phyloP scores from a whole-genome alignment of 805 yeast genomes.

The Komagataella pastoris region DNA sequence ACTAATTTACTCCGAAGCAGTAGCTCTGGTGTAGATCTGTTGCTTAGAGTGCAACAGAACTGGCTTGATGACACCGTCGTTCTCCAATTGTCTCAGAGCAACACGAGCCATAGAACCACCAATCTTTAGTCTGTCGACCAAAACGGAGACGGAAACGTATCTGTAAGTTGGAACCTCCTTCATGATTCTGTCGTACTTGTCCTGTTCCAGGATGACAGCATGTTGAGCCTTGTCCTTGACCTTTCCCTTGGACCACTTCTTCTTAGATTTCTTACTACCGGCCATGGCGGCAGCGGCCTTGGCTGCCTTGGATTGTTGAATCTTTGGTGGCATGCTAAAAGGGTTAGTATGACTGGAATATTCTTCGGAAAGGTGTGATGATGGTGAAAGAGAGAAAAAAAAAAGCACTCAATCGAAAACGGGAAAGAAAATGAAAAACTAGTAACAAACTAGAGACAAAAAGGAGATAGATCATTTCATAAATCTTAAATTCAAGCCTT shows the following conservation, averaged over 20 bases:
- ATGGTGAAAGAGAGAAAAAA: neutral
- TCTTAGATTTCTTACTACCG: conserved; percentile 99
- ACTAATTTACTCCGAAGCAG: conserved; percentile 40
- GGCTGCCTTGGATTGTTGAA: conserved; percentile 98
- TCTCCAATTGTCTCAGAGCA: conserved; percentile 92
- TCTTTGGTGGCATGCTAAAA: conserved; percentile 90
- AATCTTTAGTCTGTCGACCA: conserved; percentile 97
- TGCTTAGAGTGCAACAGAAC: conserved; percentile 94
- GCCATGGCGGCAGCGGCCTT: conserved; percentile 99
- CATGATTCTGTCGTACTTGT: conserved; percentile 96
- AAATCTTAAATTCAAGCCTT: too few species aligned
- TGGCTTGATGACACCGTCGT: conserved; percentile 88
- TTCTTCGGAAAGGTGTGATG: neutral
- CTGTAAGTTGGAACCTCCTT: conserved; percentile 99
- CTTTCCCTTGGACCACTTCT: conserved; percentile 99
- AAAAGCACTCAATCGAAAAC: neutral
- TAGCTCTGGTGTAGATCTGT: conserved; percentile 85
- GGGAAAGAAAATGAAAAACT: neutral
- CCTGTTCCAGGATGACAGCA: conserved; percentile 94
- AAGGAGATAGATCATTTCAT: neutral
- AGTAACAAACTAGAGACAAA: neutral
- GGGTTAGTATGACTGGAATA: conserved; percentile 8
- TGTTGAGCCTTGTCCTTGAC: conserved; percentile 99
- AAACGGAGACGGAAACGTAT: conserved; percentile 93
- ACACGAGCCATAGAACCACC: conserved; percentile 99